Percentiles rank a stretch among this genome's conserved stretches.
Evolutionary conservation across 2,329 filamentous ascomycete genomes (phyloP).

Genomic region (Sporothrix humicola): DNA sequence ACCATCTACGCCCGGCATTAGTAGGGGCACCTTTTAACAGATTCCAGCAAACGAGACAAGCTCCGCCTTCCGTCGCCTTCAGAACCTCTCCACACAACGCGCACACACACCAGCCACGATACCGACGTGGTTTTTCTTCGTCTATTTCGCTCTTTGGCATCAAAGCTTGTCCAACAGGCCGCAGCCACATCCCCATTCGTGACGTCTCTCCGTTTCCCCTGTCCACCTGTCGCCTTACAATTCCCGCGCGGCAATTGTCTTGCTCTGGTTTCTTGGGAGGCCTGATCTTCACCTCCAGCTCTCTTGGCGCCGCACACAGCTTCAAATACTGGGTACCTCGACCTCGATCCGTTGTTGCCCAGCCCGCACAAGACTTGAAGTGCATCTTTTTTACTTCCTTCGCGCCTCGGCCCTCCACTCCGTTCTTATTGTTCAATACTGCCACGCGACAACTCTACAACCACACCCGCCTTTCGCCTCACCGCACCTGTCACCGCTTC

Average conservation of each 20-base stretch:
- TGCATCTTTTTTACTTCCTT: background rate
- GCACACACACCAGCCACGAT: constrained; percentile 8
- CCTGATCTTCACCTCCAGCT: background rate
- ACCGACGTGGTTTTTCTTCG: background rate
- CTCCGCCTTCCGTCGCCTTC: constrained; percentile 15
- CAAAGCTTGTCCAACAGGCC: background rate
- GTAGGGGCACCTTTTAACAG: background rate
- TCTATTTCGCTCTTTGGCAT: background rate
- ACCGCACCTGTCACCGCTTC: constrained; percentile 15
- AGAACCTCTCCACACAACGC: background rate
- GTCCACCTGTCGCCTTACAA: background rate
- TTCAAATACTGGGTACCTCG: constrained; percentile 17
- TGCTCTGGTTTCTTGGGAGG: constrained; percentile 8
- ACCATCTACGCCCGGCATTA: constrained; percentile 26
- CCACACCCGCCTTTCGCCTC: background rate
- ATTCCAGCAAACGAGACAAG: background rate
- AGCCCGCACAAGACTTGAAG: background rate
- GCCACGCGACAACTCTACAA: background rate
- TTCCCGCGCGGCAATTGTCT: background rate
- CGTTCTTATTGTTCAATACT: background rate
- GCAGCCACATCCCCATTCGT: background rate
- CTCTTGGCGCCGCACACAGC: constrained; percentile 1
- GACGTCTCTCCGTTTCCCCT: background rate
- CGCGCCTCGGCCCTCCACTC: background rate
- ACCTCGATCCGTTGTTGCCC: background rate